phyloP scores from a whole-genome alignment of 2,329 filamentous ascomycete genomes.

The Atkinsonella texensis region DNA sequence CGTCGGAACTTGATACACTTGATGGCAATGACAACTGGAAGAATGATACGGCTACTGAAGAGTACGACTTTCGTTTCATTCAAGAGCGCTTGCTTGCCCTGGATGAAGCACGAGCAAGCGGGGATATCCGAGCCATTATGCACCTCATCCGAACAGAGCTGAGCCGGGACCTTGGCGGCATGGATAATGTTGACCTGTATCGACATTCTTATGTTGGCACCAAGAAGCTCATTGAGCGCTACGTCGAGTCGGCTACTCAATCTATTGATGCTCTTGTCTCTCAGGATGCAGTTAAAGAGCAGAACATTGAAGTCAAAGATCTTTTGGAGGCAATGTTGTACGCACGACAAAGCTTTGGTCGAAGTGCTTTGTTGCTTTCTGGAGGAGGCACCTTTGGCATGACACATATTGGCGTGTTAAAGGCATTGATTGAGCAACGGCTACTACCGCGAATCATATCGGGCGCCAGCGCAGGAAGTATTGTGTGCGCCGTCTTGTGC shows the following conservation, averaged over 20 bases:
- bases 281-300: conserved; percentile 33
- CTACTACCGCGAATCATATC: conserved; percentile 79
- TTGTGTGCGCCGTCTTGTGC: conserved; percentile 72
- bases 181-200: conserved; percentile 75
- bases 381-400: conserved; percentile 86
- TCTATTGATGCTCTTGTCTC: conserved; percentile 64
- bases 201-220: conserved; percentile 76
- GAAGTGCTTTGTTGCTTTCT: conserved; percentile 70
- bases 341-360: conserved; percentile 70
- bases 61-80: conserved; percentile 62
- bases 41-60: conserved; percentile 42
- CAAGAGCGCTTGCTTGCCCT: conserved; percentile 58
- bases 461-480: conserved; percentile 76
- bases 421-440: conserved; percentile 61
- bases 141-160: conserved; percentile 70
- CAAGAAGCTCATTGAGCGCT: conserved; percentile 75
- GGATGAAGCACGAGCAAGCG: conserved; percentile 58
- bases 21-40: conserved; percentile 82
- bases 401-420: conserved; percentile 82
- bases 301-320: conserved; percentile 45
- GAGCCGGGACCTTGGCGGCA: conserved; percentile 70
- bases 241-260: conserved; percentile 66
- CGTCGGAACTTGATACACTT: conserved; percentile 63
- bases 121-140: conserved; percentile 66
- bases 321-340: conserved; percentile 57